Conservation (phyloP, 1,284 basidiomycete species). For the Hypsizygus ulmarius region DNA sequence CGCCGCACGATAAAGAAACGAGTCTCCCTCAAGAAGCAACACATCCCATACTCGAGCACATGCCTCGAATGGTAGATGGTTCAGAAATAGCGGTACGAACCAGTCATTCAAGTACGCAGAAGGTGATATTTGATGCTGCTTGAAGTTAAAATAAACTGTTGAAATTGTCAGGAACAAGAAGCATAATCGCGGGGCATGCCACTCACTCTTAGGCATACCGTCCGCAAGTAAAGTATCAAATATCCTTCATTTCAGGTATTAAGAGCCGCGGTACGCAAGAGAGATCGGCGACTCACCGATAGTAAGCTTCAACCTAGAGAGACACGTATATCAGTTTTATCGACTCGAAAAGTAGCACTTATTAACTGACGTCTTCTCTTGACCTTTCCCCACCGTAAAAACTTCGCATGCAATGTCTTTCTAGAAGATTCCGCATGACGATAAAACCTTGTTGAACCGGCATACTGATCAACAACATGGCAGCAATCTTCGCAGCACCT, state of each 20-base stretch:
- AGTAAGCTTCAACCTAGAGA: conserved; percentile 75
- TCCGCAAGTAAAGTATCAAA: conserved; percentile 92
- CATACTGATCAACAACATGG: conserved; percentile 90
- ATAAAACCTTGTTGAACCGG: conserved; percentile 78
- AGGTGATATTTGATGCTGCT: conserved; percentile 85
- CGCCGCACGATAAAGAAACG: conserved; percentile 81
- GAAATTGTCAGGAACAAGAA: conserved; percentile 7
- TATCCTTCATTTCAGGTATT: conserved; percentile 53
- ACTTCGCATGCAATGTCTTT: conserved; percentile 81
- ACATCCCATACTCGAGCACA: conserved; percentile 91
- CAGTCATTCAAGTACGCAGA: conserved; percentile 76
- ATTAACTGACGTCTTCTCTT: conserved; percentile 74
- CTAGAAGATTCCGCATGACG: conserved; percentile 85
- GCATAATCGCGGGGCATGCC: neutral
- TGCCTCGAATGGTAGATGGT: conserved; percentile 86
- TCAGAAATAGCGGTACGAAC: conserved; percentile 80
- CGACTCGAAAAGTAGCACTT: conserved; percentile 6
- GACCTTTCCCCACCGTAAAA: conserved; percentile 75
- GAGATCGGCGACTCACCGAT: conserved; percentile 33
- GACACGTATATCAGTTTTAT: conserved; percentile 17
- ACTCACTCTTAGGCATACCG: conserved; percentile 88
- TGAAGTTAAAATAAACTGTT: conserved; percentile 92
- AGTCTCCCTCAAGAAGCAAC: conserved; percentile 81
- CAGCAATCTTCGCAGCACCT: conserved; percentile 74
- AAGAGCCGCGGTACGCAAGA: conserved; percentile 14